Conservation (phyloP, 805 yeast genomes). For the Saccharomycopsis babjevae region DNA sequence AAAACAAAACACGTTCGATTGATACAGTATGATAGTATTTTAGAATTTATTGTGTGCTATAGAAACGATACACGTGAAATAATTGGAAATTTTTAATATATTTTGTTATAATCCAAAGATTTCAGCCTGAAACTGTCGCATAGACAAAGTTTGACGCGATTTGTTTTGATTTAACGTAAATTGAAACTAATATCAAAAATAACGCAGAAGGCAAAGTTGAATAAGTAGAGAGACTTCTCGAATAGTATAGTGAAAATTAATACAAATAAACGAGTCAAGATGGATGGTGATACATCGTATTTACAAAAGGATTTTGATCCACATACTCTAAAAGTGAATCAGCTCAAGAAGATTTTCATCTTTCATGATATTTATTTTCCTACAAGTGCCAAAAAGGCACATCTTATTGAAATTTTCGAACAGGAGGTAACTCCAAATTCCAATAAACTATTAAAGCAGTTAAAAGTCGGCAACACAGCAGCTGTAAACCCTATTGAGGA, state of each 20-base stretch:
- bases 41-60: too few species aligned
- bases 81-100: too few species aligned
- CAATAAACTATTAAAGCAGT: conserved; percentile 26
- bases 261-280: background rate
- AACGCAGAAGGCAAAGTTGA: too few species aligned
- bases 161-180: too few species aligned
- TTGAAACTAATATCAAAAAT: too few species aligned
- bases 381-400: conserved; percentile 57
- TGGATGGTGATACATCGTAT: conserved; percentile 17
- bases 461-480: background rate
- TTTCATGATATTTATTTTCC: conserved; percentile 55
- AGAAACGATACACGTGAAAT: too few species aligned
- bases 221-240: too few species aligned
- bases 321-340: conserved; percentile 50
- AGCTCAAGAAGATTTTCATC: conserved; percentile 54
- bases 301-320: conserved; percentile 44
- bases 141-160: too few species aligned
- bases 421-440: conserved; percentile 42
- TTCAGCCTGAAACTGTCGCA: too few species aligned
- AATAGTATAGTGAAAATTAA: too few species aligned
- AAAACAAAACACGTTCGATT: background rate
- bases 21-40: too few species aligned
- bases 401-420: conserved; percentile 52
- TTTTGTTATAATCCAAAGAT: too few species aligned
- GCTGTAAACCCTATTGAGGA: background rate